Conservation (phyloP, 768 basidiomycete genomes). For the Tylopilus subfusipes region DNA sequence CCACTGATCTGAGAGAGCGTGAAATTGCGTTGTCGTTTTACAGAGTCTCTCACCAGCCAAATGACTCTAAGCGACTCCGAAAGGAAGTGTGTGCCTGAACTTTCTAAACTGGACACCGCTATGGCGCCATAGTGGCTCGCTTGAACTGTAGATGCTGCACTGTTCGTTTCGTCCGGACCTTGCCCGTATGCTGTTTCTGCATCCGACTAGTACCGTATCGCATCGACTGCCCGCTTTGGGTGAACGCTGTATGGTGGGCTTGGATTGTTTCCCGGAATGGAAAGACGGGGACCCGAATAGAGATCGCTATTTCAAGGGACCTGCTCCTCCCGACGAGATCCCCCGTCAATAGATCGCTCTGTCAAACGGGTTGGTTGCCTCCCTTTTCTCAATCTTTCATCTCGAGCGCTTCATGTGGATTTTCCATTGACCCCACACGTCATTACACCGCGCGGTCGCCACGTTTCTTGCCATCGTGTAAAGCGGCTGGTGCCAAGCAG, state of each 20-base stretch:
- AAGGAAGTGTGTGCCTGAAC: no score
- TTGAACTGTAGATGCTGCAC: background rate
- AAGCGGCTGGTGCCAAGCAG: background rate
- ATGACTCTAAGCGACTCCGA: no score
- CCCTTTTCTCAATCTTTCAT: background rate
- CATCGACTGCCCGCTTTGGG: background rate
- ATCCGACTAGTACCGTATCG: background rate
- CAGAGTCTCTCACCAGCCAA: no score
- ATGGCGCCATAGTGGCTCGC: background rate
- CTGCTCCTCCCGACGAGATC: background rate
- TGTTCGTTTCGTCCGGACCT: background rate
- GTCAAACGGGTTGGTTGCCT: background rate
- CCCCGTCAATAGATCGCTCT: background rate
- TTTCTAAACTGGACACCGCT: no score
- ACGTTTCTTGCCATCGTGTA: constrained; percentile 5
- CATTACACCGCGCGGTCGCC: background rate
- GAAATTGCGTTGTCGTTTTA: no score
- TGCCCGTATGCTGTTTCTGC: background rate
- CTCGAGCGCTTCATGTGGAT: background rate
- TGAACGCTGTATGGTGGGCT: background rate
- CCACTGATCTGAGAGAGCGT: no score
- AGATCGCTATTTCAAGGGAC: constrained; percentile 14
- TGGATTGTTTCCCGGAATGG: constrained; percentile 1
- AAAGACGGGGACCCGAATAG: constrained; percentile 10
- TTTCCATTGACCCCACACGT: background rate